Base-by-base conservation (phyloP, 441 rosid species). In the Syzygium syzygioides region DNA sequence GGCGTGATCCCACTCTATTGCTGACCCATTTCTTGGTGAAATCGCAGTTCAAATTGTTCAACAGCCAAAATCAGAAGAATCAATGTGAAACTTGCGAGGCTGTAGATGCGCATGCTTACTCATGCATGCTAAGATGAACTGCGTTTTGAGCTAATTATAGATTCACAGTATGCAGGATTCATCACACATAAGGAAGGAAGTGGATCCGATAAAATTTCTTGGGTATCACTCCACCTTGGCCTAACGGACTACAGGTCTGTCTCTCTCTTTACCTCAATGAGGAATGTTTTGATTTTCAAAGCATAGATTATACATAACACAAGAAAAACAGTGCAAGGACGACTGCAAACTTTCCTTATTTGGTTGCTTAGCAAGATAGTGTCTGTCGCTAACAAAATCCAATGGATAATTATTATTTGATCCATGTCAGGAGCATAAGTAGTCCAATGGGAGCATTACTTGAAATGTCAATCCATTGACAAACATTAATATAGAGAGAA, bases 231-330 rank as follows among this genome's bases (percentile, higher is more conserved):
- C 79, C 93, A 92, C 91, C 98, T 97, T 92, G 99, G 99, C 85
- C 88, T 96, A 92, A 96, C 99, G 85, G 98, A 96, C 92, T 97
- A 97, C 90, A 96, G 96, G 98, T 96, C 86, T 17, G 54, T 93
- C 90, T 59, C 41, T 34, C 85, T 88, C 34, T 50, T 3, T 55
- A 25, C 84, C 19, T 84, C 56, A 32, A 55, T 54, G 28, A 53
- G 48, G 53, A 53, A 34, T 25, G 60, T 59, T 53, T 85, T 85
- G 59, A 54, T 53, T 85, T 54, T 54, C 20, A 85, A 85, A 34
- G 56, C 89, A 71, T 54, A 48, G 84, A 48, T 88, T 45, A 59
- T 28, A 68, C 66, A 53, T 14, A 79, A 45, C n/a, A 76, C n/a
- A 79, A 14, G 84, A 25, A 79, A 41, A 26, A 79, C 84, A 45